phyloP scores from a whole-genome alignment of 208 protist species.

The Acanthamoeba comandoni region DNA sequence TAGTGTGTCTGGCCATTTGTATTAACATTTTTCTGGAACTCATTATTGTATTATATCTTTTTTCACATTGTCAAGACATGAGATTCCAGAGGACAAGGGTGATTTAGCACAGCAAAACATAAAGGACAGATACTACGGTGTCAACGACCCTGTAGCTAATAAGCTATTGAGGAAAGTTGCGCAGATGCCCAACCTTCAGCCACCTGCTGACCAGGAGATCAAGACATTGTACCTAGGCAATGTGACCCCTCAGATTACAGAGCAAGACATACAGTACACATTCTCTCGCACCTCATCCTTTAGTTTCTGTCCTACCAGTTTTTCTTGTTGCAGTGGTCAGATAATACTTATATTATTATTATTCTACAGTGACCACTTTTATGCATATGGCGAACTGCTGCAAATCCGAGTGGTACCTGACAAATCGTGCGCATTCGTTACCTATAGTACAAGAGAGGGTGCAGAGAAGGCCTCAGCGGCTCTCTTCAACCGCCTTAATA shows the following conservation, averaged over 20 bases:
- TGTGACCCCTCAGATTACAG: constrained; percentile 79
- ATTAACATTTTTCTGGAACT: background rate
- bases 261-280: constrained; percentile 80
- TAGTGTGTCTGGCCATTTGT: background rate
- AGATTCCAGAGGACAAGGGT: constrained; percentile 81
- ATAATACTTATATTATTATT: constrained; percentile 7
- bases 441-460: constrained; percentile 71
- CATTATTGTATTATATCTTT: constrained; percentile 40
- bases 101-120: constrained; percentile 90
- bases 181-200: constrained; percentile 47
- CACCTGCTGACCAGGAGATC: constrained; percentile 83
- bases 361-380: constrained; percentile 60
- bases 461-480: constrained; percentile 75
- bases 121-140: constrained; percentile 90
- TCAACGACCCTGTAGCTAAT: constrained; percentile 89
- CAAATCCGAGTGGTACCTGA: constrained; percentile 40
- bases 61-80: constrained; percentile 78
- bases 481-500: constrained; percentile 69
- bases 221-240: constrained; percentile 86
- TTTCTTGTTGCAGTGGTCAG: constrained; percentile 3
- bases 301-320: constrained; percentile 25
- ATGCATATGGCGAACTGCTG: constrained; percentile 71
- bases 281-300: background rate
- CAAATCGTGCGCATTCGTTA: constrained; percentile 83
- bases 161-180: constrained; percentile 85